Evolutionary conservation across 345 rosid genomes (phyloP).

Genomic region (Arabidopsis arenosa): DNA sequence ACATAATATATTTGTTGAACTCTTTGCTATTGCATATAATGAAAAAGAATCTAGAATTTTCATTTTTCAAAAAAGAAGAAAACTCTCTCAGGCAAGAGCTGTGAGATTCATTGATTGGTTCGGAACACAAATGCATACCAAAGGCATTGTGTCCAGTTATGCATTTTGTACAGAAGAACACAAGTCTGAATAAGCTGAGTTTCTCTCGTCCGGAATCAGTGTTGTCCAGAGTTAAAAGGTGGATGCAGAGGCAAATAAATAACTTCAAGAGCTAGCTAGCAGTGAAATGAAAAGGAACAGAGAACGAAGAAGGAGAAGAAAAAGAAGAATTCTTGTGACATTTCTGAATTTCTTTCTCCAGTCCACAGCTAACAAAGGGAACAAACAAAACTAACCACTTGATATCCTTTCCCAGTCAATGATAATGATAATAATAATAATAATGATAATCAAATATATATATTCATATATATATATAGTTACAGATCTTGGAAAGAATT

Average conservation of each 20-base stretch:
- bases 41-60: not conserved
- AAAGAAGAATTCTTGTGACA: not conserved
- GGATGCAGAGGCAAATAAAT: too few relatives aligned
- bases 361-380: conserved; percentile 21
- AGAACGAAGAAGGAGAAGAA: not conserved
- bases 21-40: too few relatives aligned
- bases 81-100: not conserved
- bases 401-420: conserved; percentile 10
- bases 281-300: not conserved
- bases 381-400: conserved; percentile 23
- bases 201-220: too few relatives aligned
- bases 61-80: not conserved
- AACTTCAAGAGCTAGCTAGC: not conserved
- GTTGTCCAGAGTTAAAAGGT: too few relatives aligned
- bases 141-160: too few relatives aligned
- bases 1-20: too few relatives aligned
- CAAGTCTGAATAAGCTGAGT: too few relatives aligned
- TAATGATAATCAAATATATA: conserved; percentile 16
- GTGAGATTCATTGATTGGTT: too few relatives aligned
- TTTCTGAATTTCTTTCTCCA: not conserved
- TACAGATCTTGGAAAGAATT: conserved; percentile 21
- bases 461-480: conserved; percentile 2
- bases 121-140: too few relatives aligned
- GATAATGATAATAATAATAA: not conserved
- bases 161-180: too few relatives aligned